Percentiles rank a stretch among this genome's conserved stretches.
phyloP scores from a whole-genome alignment of 1,139 yeast genomes.

The Pichia terricola region DNA sequence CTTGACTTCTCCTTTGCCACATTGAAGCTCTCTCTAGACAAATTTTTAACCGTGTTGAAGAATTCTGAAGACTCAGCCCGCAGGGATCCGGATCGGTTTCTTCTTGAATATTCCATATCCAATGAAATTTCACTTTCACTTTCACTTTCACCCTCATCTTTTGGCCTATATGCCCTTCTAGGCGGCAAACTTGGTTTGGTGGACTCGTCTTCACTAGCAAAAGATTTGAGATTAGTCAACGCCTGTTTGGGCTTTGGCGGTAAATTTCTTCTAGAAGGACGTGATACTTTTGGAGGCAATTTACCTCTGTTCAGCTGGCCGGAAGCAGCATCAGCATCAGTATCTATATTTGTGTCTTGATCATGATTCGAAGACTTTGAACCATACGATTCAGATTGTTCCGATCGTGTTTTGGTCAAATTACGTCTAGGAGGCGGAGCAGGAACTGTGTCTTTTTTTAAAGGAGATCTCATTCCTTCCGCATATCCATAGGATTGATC shows the following conservation, averaged over 20 bases:
- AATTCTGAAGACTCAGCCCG: constrained; percentile 5
- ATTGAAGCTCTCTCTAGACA: constrained; percentile 10
- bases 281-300: constrained; percentile 1
- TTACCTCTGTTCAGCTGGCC: background rate
- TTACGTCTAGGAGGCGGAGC: constrained; percentile 8
- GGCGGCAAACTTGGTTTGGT: background rate
- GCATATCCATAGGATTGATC: constrained; percentile 4
- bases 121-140: background rate
- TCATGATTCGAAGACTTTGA: background rate
- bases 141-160: background rate
- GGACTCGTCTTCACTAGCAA: background rate
- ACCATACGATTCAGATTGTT: background rate
- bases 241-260: constrained; percentile 1
- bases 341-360: background rate
- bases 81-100: background rate
- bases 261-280: constrained; percentile 1
- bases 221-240: background rate
- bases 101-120: too few relatives aligned
- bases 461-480: constrained; percentile 11
- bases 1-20: constrained; percentile 10
- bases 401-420: background rate
- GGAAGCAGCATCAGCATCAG: background rate
- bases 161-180: background rate
- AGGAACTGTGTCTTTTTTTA: constrained; percentile 1
- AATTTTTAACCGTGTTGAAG: constrained; percentile 6